These are phyloP conservation scores for Leptomonas seymouri DNA, from an alignment of 208 protist genomes.

Conservation along the genomic window DNA sequence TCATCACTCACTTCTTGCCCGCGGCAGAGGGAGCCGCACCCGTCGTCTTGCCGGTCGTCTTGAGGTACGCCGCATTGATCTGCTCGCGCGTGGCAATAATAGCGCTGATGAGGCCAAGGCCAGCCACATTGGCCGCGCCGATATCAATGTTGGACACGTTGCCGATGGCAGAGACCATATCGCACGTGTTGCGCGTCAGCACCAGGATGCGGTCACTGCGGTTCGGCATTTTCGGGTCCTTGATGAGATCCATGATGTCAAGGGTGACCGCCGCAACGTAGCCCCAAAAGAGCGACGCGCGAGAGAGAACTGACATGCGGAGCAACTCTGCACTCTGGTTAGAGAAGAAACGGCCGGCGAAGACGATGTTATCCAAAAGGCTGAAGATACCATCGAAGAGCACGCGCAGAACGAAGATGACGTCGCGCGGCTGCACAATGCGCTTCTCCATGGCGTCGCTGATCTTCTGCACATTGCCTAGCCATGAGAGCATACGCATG, in stretches of 20 bases:
- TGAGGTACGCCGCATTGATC: conserved; percentile 35
- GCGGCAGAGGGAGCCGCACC: conserved; percentile 7
- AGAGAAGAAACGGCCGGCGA: conserved; percentile 52
- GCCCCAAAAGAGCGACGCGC: conserved; percentile 66
- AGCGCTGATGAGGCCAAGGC: conserved; percentile 72
- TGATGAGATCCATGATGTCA: conserved; percentile 61
- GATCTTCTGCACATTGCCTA: conserved; percentile 71
- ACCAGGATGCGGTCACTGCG: conserved; percentile 42
- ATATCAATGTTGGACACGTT: conserved; percentile 53
- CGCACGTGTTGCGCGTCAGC: conserved; percentile 69
- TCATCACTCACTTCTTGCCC: conserved; percentile 15
- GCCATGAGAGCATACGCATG: conserved; percentile 72
- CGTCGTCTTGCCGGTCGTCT: conserved; percentile 16
- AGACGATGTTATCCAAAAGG: conserved; percentile 81
- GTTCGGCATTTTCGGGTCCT: conserved; percentile 38
- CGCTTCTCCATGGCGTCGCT: conserved; percentile 53
- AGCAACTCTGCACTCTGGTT: conserved; percentile 26
- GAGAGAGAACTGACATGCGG: conserved; percentile 44
- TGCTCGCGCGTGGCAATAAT: conserved; percentile 66
- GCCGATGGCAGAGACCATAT: conserved; percentile 68
- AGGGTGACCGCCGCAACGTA: conserved; percentile 65
- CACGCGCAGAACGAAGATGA: conserved; percentile 67
- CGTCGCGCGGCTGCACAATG: conserved; percentile 46
- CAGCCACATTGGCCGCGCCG: conserved; percentile 38
- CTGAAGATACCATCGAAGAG: conserved; percentile 81